These are phyloP conservation scores for Taxawa tesnikishii DNA, from an alignment of 2,329 filamentous ascomycete genomes.

Conservation along the genomic window DNA sequence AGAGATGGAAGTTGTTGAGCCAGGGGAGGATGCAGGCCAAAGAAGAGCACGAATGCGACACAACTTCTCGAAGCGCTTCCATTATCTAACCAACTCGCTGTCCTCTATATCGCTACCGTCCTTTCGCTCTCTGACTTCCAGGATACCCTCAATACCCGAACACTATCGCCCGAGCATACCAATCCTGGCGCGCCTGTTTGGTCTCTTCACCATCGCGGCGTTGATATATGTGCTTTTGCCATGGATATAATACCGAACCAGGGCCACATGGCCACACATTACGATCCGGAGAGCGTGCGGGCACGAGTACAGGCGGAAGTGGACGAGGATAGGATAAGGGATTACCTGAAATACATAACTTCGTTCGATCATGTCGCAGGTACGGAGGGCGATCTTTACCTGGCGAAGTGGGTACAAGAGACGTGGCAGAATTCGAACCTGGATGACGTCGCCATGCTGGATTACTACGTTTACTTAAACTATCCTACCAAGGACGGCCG, in stretches of 20 bases:
- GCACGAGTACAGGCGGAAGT: constrained; percentile 62
- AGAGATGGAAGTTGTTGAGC: constrained; percentile 75
- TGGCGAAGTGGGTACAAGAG: constrained; percentile 73
- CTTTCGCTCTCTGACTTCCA: constrained; percentile 30
- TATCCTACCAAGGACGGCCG: constrained; percentile 71
- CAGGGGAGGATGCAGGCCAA: constrained; percentile 12
- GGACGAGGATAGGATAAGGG: constrained; percentile 49
- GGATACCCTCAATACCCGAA: constrained; percentile 30
- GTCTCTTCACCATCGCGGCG: constrained; percentile 60
- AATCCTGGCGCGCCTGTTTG: constrained; percentile 60
- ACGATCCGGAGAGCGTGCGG: constrained; percentile 73
- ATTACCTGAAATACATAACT: constrained; percentile 65
- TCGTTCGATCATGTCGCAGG: constrained; percentile 83
- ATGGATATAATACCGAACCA: constrained; percentile 68
- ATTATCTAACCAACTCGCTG: constrained; percentile 43
- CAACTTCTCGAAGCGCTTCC: constrained; percentile 45
- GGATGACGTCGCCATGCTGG: constrained; percentile 63
- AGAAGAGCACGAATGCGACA: constrained; percentile 28
- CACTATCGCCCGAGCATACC: constrained; percentile 45
- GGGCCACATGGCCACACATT: constrained; percentile 54
- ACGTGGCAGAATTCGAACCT: constrained; percentile 61
- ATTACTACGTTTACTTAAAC: constrained; percentile 71
- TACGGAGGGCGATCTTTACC: constrained; percentile 80
- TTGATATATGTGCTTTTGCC: constrained; percentile 78
- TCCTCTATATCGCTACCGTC: constrained; percentile 41